These are phyloP conservation scores for Xylariaceae sp. DNA, from an alignment of 2,329 filamentous ascomycete species.

Conservation along the genomic window DNA sequence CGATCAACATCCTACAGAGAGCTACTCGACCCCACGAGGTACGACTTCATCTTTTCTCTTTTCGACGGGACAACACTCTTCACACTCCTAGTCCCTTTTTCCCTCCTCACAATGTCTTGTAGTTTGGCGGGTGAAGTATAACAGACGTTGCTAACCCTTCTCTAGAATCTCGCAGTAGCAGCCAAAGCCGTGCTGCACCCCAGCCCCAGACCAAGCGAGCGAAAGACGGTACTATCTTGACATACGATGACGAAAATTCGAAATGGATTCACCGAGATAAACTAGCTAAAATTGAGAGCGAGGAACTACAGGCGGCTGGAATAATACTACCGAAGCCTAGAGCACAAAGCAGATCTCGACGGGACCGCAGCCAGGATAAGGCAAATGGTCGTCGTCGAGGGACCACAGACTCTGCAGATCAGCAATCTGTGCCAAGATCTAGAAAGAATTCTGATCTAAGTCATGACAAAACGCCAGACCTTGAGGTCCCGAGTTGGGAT, in stretches of 20 bases:
- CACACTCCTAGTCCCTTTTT: background rate
- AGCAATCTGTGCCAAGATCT: conserved; percentile 40
- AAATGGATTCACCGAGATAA: conserved; percentile 90
- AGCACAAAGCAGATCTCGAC: conserved; percentile 56
- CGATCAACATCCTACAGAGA: conserved; percentile 34
- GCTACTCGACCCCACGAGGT: conserved; percentile 37
- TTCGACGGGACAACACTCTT: background rate
- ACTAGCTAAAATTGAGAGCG: conserved; percentile 78
- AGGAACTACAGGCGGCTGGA: conserved; percentile 80
- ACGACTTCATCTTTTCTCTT: conserved; percentile 9
- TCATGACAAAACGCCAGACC: conserved; percentile 48
- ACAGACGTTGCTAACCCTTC: conserved; percentile 27
- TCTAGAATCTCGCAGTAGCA: conserved; percentile 33
- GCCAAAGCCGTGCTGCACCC: conserved; percentile 16
- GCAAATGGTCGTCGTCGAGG: conserved; percentile 41
- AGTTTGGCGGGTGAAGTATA: background rate
- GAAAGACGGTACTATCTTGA: conserved; percentile 40
- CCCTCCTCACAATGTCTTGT: background rate
- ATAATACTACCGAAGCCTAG: conserved; percentile 64
- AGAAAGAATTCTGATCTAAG: conserved; percentile 54
- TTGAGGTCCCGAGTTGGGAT: conserved; percentile 66
- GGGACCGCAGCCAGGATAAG: conserved; percentile 51
- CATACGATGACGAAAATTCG: conserved; percentile 61
- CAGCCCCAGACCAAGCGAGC: conserved; percentile 34
- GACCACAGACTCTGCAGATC: conserved; percentile 41